Conservation (phyloP, 169 alveolate species). For the Perkinsus chesapeaki region DNA sequence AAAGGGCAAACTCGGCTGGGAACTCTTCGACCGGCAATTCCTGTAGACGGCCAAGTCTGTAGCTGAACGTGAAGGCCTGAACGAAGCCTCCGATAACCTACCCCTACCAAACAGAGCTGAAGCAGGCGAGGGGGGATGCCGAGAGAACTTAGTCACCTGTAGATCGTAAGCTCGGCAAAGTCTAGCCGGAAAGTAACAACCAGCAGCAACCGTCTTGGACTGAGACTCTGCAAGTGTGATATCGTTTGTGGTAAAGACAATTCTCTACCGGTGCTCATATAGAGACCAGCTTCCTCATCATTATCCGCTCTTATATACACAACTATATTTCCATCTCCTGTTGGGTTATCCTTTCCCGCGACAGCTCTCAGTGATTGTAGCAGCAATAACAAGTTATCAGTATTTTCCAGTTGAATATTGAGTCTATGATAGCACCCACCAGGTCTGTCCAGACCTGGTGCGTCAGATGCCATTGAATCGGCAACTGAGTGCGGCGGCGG, state of each 20-base stretch:
- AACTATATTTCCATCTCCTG: neutral
- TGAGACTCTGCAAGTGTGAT: neutral
- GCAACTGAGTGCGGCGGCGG: too few relatives aligned
- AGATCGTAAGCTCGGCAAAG: neutral
- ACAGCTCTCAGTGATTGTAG: neutral
- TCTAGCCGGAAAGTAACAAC: neutral
- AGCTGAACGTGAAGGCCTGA: neutral
- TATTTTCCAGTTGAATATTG: neutral
- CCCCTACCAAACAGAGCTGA: neutral
- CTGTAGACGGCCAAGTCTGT: neutral
- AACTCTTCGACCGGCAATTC: neutral
- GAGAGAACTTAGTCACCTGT: neutral
- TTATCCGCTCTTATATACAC: neutral
- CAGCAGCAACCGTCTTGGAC: neutral
- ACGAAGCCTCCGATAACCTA: neutral
- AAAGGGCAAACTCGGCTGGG: neutral
- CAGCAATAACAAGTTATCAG: neutral
- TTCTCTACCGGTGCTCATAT: neutral
- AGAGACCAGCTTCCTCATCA: neutral
- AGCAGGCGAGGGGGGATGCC: too few relatives aligned
- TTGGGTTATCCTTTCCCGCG: neutral
- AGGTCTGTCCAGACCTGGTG: neutral
- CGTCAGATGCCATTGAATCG: neutral
- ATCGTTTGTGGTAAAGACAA: neutral
- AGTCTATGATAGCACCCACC: neutral